Base-by-base conservation (phyloP, 2,329 filamentous ascomycete species). In the Alternaria panax region DNA sequence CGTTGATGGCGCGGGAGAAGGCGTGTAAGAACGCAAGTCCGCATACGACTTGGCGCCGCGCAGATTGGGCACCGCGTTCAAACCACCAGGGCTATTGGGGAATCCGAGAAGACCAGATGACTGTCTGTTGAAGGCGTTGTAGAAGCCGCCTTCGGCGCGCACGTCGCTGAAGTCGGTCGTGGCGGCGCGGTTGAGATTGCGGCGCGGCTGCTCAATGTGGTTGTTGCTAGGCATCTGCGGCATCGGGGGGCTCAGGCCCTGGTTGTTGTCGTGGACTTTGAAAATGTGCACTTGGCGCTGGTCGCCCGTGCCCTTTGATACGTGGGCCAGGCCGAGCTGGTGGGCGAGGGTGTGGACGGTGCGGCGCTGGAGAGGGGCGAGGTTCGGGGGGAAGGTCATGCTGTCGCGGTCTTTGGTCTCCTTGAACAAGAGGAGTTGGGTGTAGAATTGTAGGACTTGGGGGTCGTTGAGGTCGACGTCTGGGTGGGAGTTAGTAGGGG, bases 11-110 rank as follows among this genome's bases (percentile, higher is more conserved):
- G 92, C 94, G 6, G 95, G 94, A 69, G 94, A 98, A 11, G 94
- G 94, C 16, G 93, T 97, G 80, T 96, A 97, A 1, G 93, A 96
- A 65, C 94, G 91, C 64, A 99, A 82, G 75, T 99, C 95, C 34
- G 94, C 95, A 76, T 97, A 97, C 51, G 94, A 98, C 83, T 98
- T 98, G 63, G 94, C 95, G 27, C 92, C 92, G 42, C 95, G 90
- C 34, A 99, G 87, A 72, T 94, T 94, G 75, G 92, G 87, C 57
- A 84, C 90, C 47, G 91, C 87, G 30, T 89, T 88, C 59, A 89
- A 83, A 50, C 85, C 85, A 43, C 81, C 73, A 7, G 87, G 92
- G 73, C 92, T 93, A 66, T 92, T 92, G n/a, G 93, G 88, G 74
- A 81, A 81, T 12, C 93, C 91, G 36, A 98, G 83, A n/a, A 93